Evolutionary conservation across 352 stramenopile species (phyloP).

Genomic region (Thalassiosira exigua): DNA sequence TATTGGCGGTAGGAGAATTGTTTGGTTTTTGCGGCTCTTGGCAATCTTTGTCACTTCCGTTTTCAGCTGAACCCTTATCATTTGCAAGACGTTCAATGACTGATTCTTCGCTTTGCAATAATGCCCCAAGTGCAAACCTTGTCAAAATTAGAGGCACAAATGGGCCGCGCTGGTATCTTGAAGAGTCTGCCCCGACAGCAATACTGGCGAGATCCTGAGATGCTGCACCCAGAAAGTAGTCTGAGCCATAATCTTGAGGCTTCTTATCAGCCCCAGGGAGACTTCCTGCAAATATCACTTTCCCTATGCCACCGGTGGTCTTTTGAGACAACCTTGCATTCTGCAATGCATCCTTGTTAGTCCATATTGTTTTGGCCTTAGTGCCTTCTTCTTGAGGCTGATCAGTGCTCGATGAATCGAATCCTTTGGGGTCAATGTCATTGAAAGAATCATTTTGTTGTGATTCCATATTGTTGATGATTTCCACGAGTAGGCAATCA

Average conservation of each 20-base stretch:
- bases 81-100: constrained; percentile 54
- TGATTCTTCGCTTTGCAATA: constrained; percentile 71
- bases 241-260: constrained; percentile 66
- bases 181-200: constrained; percentile 78
- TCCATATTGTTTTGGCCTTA: constrained; percentile 28
- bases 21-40: too few relatives aligned
- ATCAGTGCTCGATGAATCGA: background rate
- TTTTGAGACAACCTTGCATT: constrained; percentile 10
- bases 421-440: constrained; percentile 27
- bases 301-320: background rate
- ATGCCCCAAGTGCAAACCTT: constrained; percentile 71
- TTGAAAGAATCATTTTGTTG: too few relatives aligned
- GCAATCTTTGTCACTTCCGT: constrained; percentile 13
- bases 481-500: constrained; percentile 68
- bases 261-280: constrained; percentile 52
- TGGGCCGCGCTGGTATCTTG: constrained; percentile 75
- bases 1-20: constrained; percentile 1
- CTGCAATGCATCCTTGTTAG: constrained; percentile 38
- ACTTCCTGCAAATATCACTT: constrained; percentile 51
- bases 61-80: constrained; percentile 5
- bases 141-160: constrained; percentile 82
- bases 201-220: constrained; percentile 72
- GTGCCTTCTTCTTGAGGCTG: constrained; percentile 12
- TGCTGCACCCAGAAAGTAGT: constrained; percentile 80
- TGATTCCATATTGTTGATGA: constrained; percentile 68